These are phyloP conservation scores for Roridomyces roridus DNA, from an alignment of 768 basidiomycete species.

Conservation along the genomic window DNA sequence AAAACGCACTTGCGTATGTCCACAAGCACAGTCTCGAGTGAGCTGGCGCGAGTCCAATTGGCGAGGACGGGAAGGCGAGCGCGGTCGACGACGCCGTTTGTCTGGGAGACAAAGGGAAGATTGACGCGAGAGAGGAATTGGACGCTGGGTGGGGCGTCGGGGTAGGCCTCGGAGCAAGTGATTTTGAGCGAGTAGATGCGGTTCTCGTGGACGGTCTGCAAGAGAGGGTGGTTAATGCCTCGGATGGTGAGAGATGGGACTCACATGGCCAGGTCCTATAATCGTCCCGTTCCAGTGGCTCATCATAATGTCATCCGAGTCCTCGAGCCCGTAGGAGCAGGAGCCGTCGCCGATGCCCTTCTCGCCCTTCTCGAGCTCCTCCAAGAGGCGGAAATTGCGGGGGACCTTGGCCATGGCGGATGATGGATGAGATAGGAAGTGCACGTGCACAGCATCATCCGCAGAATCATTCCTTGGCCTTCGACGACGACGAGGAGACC, in stretches of 20 bases:
- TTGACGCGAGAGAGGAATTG: conserved; percentile 87
- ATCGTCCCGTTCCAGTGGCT: conserved; percentile 99
- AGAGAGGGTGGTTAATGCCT: not conserved
- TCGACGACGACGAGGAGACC: too few species aligned
- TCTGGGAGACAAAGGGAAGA: conserved; percentile 85
- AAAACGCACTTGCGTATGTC: conserved; percentile 88
- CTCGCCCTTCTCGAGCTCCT: conserved; percentile 99
- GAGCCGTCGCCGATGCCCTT: conserved; percentile 99
- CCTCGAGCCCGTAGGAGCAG: conserved; percentile 95
- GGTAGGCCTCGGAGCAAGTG: conserved; percentile 77
- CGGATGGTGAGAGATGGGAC: conserved; percentile 34
- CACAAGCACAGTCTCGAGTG: conserved; percentile 90
- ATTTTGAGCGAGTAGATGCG: conserved; percentile 97
- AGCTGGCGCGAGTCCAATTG: conserved; percentile 76
- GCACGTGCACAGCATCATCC: conserved; percentile 17
- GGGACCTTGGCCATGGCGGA: conserved; percentile 78
- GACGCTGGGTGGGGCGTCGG: conserved; percentile 78
- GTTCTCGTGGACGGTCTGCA: conserved; percentile 96
- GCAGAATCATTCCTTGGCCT: not conserved
- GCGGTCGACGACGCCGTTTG: conserved; percentile 80
- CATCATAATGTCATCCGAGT: conserved; percentile 97
- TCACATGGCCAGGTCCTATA: conserved; percentile 95
- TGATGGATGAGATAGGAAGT: conserved; percentile 9
- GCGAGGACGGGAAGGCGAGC: conserved; percentile 73
- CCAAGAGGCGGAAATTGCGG: conserved; percentile 94